Percentiles rank a stretch among this genome's conserved stretches.
Conservation (phyloP, 495 filamentous ascomycete species). For the Evernia prunastri region DNA sequence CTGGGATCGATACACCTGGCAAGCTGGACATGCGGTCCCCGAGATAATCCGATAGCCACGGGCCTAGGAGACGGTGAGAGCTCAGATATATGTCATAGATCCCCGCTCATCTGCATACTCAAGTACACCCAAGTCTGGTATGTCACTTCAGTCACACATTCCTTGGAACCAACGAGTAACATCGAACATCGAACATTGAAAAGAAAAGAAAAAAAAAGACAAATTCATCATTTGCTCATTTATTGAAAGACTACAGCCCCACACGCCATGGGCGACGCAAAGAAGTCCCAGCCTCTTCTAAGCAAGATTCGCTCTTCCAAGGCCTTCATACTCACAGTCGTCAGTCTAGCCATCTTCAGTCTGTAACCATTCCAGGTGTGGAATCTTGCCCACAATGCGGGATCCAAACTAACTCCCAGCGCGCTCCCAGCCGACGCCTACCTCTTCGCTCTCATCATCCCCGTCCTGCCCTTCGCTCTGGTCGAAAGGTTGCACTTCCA, state of each 20-base stretch:
- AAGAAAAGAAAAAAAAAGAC: too few species aligned
- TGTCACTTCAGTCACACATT: too few species aligned
- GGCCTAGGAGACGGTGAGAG: too few species aligned
- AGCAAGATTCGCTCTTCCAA: constrained; percentile 13
- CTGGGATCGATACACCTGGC: too few species aligned
- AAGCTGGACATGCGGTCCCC: too few species aligned
- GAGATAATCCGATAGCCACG: too few species aligned
- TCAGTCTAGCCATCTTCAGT: constrained; percentile 19
- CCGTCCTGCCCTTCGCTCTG: constrained; percentile 29
- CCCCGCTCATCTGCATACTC: too few species aligned
- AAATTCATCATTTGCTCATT: not conserved
- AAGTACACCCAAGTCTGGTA: too few species aligned
- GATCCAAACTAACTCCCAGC: not conserved
- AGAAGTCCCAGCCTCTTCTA: not conserved
- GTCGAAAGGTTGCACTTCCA: constrained; percentile 20
- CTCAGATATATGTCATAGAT: too few species aligned
- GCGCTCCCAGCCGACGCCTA: constrained; percentile 26
- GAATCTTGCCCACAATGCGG: not conserved
- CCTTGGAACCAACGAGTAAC: too few species aligned
- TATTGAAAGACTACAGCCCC: too few species aligned
- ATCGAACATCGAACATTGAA: too few species aligned
- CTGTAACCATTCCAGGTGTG: not conserved
- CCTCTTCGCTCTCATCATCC: constrained; percentile 32
- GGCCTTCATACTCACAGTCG: constrained; percentile 10
- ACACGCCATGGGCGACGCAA: not conserved